phyloP scores from a whole-genome alignment of 805 yeast genomes.

The Lipomyces mesembrius region DNA sequence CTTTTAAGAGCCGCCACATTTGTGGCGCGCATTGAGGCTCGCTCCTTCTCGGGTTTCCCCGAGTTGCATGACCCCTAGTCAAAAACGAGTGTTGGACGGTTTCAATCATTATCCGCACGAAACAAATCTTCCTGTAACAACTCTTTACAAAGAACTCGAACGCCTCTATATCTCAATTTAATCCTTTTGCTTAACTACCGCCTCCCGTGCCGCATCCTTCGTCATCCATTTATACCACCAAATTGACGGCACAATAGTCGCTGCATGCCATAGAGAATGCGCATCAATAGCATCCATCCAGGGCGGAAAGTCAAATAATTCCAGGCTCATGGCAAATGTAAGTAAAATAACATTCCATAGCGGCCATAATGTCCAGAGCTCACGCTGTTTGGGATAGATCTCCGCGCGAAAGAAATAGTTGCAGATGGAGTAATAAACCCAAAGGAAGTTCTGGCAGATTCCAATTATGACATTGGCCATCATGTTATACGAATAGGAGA shows the following conservation, averaged over 20 bases:
- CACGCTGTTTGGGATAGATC: neutral
- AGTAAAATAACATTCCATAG: conserved; percentile 58
- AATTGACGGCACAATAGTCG: conserved; percentile 80
- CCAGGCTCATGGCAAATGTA: conserved; percentile 80
- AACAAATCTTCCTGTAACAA: neutral
- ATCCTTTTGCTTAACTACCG: conserved; percentile 21
- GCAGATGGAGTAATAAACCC: conserved; percentile 50
- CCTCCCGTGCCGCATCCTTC: conserved; percentile 41
- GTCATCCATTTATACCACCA: conserved; percentile 65
- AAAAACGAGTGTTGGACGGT: neutral
- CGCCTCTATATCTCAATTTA: conserved; percentile 5
- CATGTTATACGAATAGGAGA: conserved; percentile 96
- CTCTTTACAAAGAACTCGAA: neutral
- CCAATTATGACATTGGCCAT: conserved; percentile 83
- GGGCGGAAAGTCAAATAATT: conserved; percentile 86
- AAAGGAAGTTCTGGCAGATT: conserved; percentile 66
- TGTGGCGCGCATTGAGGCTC: no score
- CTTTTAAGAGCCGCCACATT: no score
- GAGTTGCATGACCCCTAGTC: no score
- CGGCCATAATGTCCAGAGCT: conserved; percentile 58
- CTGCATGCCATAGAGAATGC: conserved; percentile 91
- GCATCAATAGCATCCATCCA: conserved; percentile 75
- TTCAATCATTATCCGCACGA: neutral
- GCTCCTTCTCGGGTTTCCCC: no score
- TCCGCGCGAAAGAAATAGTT: conserved; percentile 14